Base-by-base conservation (phyloP, 1,284 basidiomycete genomes). In the Pterulicium gracile region DNA sequence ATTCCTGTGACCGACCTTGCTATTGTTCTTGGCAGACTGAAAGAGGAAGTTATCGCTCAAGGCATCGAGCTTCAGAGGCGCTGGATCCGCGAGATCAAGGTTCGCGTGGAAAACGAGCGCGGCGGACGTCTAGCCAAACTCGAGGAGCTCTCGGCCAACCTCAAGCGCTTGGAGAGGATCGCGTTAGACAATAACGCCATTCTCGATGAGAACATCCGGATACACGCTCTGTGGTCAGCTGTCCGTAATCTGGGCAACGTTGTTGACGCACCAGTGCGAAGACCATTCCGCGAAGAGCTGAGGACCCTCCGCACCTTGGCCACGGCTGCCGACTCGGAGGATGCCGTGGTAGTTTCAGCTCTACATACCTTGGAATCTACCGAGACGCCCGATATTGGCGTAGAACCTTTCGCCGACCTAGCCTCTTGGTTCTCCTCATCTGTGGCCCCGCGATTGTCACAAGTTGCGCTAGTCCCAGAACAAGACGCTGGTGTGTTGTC, bases 71-170 rank as follows among this genome's bases (percentile, higher is more conserved):
- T 98, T 41, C 95, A 98, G 63, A 81, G 93, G 45, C 78, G 90
- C 52, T 98, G 95, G 94, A 88, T 98, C 49, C 81, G 89, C 41
- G 92, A 97, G 47, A 86, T 98, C 73, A 96, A 97, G 69, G 76
- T 91, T 51, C 86, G 85, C 56, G 95, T 98, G 49, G 95, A 99
- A 67, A 80, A 92, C 59, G 96, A 98, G 66, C 90, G 96, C 42
- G 93, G 92, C 19, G 94, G 94, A 15, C 86, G 95, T 50, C 76
- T 98, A 7, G 88, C 92, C 50, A 96, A 93, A 66, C 81, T 99
- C 35, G 92, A 96, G 60, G 85, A 94, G 61, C 81, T 99, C 47
- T 85, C 92, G 13, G 81, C 86, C 1, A 87, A 88, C 49, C 72
- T 98, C 52, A 94, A 95, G 66, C 81, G 86, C 51, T 79, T 98